phyloP scores from a whole-genome alignment of 805 yeast species.

The Pichia nanzhaoensis region DNA sequence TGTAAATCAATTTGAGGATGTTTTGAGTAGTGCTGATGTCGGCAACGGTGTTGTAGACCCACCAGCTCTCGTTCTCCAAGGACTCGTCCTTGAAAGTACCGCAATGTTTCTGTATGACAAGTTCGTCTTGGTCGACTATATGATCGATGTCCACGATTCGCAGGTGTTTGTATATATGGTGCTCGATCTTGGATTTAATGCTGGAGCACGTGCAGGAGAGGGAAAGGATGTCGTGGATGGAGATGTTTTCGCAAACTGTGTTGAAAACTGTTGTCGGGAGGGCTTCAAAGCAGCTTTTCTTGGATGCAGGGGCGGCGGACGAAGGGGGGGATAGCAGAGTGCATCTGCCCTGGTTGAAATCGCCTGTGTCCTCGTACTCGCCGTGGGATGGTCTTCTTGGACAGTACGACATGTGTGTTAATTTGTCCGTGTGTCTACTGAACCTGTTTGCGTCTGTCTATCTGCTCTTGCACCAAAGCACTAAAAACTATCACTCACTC shows the following conservation, averaged over 20 bases:
- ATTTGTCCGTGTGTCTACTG: too few species aligned
- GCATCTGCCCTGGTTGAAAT: background rate
- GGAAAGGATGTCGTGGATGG: constrained; percentile 6
- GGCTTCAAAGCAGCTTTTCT: background rate
- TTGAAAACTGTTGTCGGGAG: constrained; percentile 7
- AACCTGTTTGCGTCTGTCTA: too few species aligned
- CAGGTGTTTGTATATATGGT: constrained; percentile 7
- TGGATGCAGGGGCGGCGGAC: too few species aligned
- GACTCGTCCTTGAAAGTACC: constrained; percentile 13
- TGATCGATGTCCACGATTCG: constrained; percentile 10
- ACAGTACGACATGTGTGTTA: constrained; percentile 1
- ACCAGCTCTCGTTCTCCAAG: constrained; percentile 12
- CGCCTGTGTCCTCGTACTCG: background rate
- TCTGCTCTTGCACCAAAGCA: too few species aligned
- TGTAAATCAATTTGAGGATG: constrained; percentile 17
- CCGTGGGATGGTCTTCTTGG: constrained; percentile 1
- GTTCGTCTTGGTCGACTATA: constrained; percentile 12
- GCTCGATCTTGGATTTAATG: constrained; percentile 3
- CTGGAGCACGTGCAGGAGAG: constrained; percentile 7
- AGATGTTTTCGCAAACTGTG: constrained; percentile 8
- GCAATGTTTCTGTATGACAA: constrained; percentile 14
- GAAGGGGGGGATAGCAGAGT: too few species aligned
- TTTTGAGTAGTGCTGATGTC: constrained; percentile 10
- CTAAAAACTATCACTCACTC: too few species aligned
- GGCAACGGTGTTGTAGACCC: constrained; percentile 9